Evolutionary conservation across 108 stramenopile genomes (phyloP).

Genomic region (Discostella pseudostelligera): DNA sequence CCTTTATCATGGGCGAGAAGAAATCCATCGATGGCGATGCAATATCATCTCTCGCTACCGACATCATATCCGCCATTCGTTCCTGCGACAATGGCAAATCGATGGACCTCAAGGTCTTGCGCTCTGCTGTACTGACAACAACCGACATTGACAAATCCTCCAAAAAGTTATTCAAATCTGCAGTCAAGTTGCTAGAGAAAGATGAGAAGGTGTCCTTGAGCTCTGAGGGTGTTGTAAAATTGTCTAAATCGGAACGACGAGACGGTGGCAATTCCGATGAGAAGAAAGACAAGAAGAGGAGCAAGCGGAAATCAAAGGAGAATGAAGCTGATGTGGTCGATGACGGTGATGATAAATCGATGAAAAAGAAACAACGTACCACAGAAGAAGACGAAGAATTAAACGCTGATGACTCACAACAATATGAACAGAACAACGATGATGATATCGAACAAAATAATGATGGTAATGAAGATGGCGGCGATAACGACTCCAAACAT

Average conservation of each 20-base stretch:
- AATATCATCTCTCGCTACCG: slow-evolving; percentile 15
- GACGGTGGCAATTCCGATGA: slow-evolving; percentile 24
- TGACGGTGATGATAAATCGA: slow-evolving; percentile 18
- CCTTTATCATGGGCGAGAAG: slow-evolving; percentile 13
- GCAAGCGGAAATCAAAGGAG: slow-evolving; percentile 19
- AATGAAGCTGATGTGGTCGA: slow-evolving; percentile 5
- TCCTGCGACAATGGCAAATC: slow-evolving; percentile 45
- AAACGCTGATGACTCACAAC: too few species aligned
- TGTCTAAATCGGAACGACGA: slow-evolving; percentile 47
- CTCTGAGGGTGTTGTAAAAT: slow-evolving; percentile 65
- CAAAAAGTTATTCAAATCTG: slow-evolving; percentile 82
- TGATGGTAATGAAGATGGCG: slow-evolving; percentile 7
- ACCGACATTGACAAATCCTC: slow-evolving; percentile 60
- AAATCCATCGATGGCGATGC: slow-evolving; percentile 11
- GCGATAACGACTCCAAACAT: slow-evolving; percentile 20
- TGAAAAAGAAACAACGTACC: slow-evolving; percentile 1
- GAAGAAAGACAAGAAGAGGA: slow-evolving; percentile 40
- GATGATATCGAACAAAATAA: not conserved
- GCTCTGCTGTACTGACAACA: slow-evolving; percentile 31
- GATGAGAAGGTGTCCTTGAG: slow-evolving; percentile 55
- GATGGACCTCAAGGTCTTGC: slow-evolving; percentile 43
- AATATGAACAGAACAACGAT: too few species aligned
- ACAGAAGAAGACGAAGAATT: too few species aligned
- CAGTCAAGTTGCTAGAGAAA: slow-evolving; percentile 58
- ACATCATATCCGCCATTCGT: slow-evolving; percentile 30